These are phyloP conservation scores for Gigaspora rosea DNA, from an alignment of 192 early-diverging fungal genomes.

Conservation along the genomic window DNA sequence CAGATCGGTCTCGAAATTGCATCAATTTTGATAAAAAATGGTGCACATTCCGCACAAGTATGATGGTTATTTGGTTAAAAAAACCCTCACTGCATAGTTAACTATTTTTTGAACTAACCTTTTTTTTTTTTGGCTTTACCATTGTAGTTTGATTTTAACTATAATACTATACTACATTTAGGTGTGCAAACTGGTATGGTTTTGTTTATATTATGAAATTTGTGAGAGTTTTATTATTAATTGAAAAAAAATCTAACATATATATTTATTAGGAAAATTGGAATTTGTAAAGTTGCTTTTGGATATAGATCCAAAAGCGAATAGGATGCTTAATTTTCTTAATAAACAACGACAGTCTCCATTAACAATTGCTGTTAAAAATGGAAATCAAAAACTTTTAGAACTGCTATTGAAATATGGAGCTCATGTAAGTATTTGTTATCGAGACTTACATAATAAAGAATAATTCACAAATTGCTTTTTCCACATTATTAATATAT, in stretches of 20 bases:
- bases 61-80: neutral
- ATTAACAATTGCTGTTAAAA: neutral
- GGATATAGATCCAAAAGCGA: slow-evolving; percentile 3
- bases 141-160: slow-evolving; percentile 16
- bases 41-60: slow-evolving; percentile 3
- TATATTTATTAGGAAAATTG: neutral
- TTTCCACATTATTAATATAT: neutral
- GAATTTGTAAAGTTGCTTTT: slow-evolving; percentile 12
- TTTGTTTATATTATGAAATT: too few relatives aligned
- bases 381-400: neutral
- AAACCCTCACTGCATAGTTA: too few relatives aligned
- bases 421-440: neutral
- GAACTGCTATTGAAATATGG: slow-evolving; percentile 8
- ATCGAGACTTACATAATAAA: neutral
- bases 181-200: neutral
- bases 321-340: neutral
- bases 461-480: neutral
- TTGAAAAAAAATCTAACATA: too few relatives aligned
- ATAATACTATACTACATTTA: slow-evolving; percentile 11
- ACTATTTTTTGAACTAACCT: neutral
- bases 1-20: slow-evolving; percentile 6
- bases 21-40: slow-evolving; percentile 11
- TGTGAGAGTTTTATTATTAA: too few relatives aligned
- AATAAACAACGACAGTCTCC: neutral
- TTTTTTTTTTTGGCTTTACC: neutral